phyloP scores from a whole-genome alignment of 441 rosid genomes.

The Erodium chrysanthum region DNA sequence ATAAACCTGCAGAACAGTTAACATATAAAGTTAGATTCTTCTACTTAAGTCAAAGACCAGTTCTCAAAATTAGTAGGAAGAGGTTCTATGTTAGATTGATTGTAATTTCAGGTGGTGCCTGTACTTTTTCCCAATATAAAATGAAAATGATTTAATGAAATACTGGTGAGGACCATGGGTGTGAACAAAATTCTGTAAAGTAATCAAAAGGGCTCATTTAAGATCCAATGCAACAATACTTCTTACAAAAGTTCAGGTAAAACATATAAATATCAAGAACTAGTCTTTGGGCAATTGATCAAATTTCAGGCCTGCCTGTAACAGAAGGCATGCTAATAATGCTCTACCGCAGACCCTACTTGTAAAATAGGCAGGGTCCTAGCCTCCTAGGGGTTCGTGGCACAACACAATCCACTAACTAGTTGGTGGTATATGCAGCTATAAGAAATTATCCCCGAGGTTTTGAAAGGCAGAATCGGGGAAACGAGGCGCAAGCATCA shows the following conservation, averaged over 20 bases:
- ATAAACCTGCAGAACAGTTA: slow-evolving; percentile 45
- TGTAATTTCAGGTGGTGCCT: no score
- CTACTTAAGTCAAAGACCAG: neutral
- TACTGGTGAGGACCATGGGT: no score
- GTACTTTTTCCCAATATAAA: no score
- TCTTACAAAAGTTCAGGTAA: neutral
- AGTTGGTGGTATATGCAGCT: no score
- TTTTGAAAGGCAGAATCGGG: no score
- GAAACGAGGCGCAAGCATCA: no score
- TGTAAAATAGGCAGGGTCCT: neutral
- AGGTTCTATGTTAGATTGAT: no score
- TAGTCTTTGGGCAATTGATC: neutral
- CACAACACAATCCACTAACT: neutral
- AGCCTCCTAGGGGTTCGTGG: neutral
- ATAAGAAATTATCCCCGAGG: no score
- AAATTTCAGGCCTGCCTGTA: no score
- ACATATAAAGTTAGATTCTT: slow-evolving; percentile 13
- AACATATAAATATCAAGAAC: neutral
- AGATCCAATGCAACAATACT: neutral
- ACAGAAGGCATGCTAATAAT: neutral
- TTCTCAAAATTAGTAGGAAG: neutral
- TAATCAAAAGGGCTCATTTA: neutral
- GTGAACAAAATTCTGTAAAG: neutral
- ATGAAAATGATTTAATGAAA: no score
- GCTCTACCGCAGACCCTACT: neutral